Evolutionary conservation across 352 stramenopile species (phyloP), one percentile per base, ranked within the genome.

Genomic region (Phytophthora pinifolia): DNA sequence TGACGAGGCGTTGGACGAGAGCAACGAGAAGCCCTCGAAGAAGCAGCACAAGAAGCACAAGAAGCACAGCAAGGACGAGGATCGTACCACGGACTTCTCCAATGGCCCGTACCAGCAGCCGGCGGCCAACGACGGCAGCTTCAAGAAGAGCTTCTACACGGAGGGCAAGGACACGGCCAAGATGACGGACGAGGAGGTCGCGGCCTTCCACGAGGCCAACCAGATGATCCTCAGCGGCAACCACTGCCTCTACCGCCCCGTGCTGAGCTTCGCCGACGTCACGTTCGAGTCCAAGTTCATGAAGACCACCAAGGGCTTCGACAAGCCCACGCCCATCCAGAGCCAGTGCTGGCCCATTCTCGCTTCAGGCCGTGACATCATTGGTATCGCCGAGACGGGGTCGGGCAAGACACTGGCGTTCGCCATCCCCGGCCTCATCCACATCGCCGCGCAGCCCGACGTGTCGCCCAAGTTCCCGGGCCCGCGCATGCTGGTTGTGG

Each of bases 331-430:
- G 54, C 95, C 96, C n/a, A 99, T 99, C 74, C 97, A 99, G 78
- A 96, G 92, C 33, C 91, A 99, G 67, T 98, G 96, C 64, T 99
- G 96, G 96, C 89, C 89, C 5, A 92, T 96, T 51, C 71, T 97
- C 14, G 74, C 79, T 17, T 91, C 80, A 2, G 85, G 83, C 31
- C 78, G 86, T 18, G 89, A 98, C 57, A 90, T 96, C 48, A 92
- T 97, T 45, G 89, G 86, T 53, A 96, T 97, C 53, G 87, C 91
- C n/a, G 88, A 97, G 72, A 98, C 89, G 4, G 96, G 96, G 33
- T 97, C 84, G 14, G 97, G 97, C 25, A 99, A 99, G 74, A 99
- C 96, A 32, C 76, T 99, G 14, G 95, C 92, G n/a, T 99, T 99
- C 59, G 65, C 86, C 35, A 86, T 99, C 38, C 96, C 96, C 0